Evolutionary conservation across 2,329 filamentous ascomycete genomes (phyloP).

Genomic region (Cladophialophora exuberans): DNA sequence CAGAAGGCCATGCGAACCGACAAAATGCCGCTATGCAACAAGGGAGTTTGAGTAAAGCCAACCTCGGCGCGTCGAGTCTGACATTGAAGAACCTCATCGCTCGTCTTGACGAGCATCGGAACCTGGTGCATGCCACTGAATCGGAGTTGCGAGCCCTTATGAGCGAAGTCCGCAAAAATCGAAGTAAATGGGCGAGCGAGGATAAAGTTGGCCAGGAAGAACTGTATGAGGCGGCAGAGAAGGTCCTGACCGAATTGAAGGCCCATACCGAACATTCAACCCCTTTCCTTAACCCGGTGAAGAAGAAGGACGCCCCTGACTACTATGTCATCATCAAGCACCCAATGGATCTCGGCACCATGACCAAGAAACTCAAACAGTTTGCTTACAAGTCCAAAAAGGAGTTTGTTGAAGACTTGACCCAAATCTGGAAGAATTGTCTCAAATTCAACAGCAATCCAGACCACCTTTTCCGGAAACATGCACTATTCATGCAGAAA

Average conservation of each 20-base stretch:
- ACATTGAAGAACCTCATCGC: conserved; percentile 97
- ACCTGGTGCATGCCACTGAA: conserved; percentile 88
- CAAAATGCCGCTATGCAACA: conserved; percentile 68
- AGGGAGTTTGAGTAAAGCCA: conserved; percentile 88
- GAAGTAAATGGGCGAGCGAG: conserved; percentile 98
- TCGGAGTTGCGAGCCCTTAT: conserved; percentile 89
- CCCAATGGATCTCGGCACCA: conserved; percentile 95
- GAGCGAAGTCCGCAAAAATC: conserved; percentile 96
- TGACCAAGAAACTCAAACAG: conserved; percentile 95
- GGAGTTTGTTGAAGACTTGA: conserved; percentile 91
- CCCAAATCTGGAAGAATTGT: conserved; percentile 96
- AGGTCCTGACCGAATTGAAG: conserved; percentile 95
- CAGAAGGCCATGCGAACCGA: conserved; percentile 63
- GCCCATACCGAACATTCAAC: conserved; percentile 96
- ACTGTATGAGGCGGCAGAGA: conserved; percentile 93
- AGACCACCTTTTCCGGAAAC: conserved; percentile 82
- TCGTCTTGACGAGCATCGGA: conserved; percentile 89
- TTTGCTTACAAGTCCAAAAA: conserved; percentile 83
- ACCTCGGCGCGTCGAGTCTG: conserved; percentile 91
- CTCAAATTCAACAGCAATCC: conserved; percentile 92
- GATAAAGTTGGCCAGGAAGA: conserved; percentile 98
- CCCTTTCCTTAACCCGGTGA: conserved; percentile 92
- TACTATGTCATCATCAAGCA: conserved; percentile 82
- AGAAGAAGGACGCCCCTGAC: conserved; percentile 95
- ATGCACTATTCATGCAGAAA: conserved; percentile 94